Base-by-base conservation (phyloP, 306 rosid genomes). In the Vigna nakashimae region DNA sequence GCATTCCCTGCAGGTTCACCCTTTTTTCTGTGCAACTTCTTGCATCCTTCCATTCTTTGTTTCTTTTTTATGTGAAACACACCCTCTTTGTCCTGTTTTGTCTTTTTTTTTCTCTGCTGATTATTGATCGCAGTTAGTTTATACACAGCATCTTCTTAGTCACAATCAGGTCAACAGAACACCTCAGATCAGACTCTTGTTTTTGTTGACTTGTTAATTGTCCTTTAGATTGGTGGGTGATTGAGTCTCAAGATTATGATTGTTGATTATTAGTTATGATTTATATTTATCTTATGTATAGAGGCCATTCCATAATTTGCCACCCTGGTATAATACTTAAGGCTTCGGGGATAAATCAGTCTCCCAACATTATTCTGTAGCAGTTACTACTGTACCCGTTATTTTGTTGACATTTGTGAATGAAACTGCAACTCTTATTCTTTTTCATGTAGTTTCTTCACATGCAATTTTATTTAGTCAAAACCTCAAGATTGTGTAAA, bases 401-500 rank as follows among this genome's bases (percentile, higher is more conserved):
- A 71, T 71, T 30, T 71, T 49, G 4, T 12, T 11, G 34, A 74
- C 69, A 45, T 69, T 45, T 60, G n/a, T 59, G 18, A 20, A 18
- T 42, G 34, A 50, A 34, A 56, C 22, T 49, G 34, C 28, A 43
- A 24, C 32, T 71, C 3, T 16, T 30, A 0, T 57, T 24, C 10
- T 20, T 55, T 30, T 60, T 12, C 58, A 24, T 53, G 11, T 26
- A 8, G 24, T 40, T 57, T 49, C 11, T 48, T 28, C 16, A 13
- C 63, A 18, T 34, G 72, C 36, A 8, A 40, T 16, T 74, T 45
- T 58, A 30, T 30, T 30, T 30, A 30, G 5, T 3, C 5, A 30
- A 30, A 30, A 4, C 34, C 34, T 30, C 34, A 30, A 62, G 59
- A 43, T 28, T 60, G 17, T 62, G 17, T 34, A 48, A 30, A 32